Evolutionary conservation across 805 yeast genomes (phyloP).

Genomic region (Vanderwaltozyma verrucispora): DNA sequence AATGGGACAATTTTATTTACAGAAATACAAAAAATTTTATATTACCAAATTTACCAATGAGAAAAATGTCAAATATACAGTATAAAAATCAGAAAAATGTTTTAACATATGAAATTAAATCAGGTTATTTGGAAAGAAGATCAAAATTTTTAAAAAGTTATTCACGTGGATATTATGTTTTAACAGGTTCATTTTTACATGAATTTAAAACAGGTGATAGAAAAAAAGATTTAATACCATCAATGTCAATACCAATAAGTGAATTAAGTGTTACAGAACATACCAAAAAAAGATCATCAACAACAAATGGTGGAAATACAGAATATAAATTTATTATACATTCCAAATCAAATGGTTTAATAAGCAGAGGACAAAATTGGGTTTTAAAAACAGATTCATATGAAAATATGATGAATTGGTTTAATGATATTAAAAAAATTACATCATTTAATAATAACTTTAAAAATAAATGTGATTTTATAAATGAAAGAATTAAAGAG

Average conservation of each 20-base stretch:
- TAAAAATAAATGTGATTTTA: conserved; percentile 42
- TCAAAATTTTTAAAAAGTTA: conserved; percentile 89
- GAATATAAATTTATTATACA: conserved; percentile 71
- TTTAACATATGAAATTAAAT: conserved; percentile 54
- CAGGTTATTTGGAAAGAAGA: conserved; percentile 79
- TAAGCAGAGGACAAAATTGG: conserved; percentile 82
- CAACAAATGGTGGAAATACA: conserved; percentile 5
- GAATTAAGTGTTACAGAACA: conserved; percentile 78
- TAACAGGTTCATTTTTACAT: conserved; percentile 80
- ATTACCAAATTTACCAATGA: conserved; percentile 48
- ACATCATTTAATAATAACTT: conserved; percentile 31
- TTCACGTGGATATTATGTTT: conserved; percentile 80
- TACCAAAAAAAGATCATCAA: conserved; percentile 52
- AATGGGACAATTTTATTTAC: conserved; percentile 78
- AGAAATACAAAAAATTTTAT: conserved; percentile 60
- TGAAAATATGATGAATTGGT: conserved; percentile 71
- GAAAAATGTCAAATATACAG: conserved; percentile 48
- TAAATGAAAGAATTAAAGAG: conserved; percentile 7
- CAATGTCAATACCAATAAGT: conserved; percentile 69
- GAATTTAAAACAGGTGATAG: conserved; percentile 82
- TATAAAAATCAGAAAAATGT: conserved; percentile 66
- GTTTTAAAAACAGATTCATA: conserved; percentile 87
- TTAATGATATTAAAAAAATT: conserved; percentile 58
- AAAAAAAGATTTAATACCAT: conserved; percentile 69
- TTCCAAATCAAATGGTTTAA: conserved; percentile 63